These are phyloP conservation scores for Chondrus crispus DNA, from an alignment of 23 red algal genomes.

Conservation along the genomic window DNA sequence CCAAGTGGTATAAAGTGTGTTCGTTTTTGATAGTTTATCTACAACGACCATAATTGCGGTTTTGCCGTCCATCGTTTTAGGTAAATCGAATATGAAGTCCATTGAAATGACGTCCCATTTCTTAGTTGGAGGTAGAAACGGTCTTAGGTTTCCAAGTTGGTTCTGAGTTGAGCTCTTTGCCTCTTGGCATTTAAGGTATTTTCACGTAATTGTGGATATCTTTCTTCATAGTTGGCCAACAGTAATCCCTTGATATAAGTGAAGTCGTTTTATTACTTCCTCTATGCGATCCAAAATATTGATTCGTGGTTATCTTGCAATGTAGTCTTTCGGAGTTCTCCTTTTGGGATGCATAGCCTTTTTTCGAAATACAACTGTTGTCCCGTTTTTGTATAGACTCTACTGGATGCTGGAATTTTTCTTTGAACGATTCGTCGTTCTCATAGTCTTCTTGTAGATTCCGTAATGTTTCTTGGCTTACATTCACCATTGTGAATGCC, in stretches of 20 bases:
- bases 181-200: not conserved
- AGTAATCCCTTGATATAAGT: not conserved
- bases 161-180: constrained; percentile 18
- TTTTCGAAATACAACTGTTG: not conserved
- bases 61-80: too few relatives aligned
- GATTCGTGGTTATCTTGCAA: not conserved
- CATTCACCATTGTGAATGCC: not conserved
- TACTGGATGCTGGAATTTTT: not conserved
- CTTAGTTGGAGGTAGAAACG: not conserved
- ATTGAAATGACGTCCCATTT: constrained; percentile 23
- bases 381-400: not conserved
- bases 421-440: not conserved
- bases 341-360: not conserved
- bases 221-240: constrained; percentile 11
- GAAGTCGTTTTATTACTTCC: not conserved
- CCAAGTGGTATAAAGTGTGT: not conserved
- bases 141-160: not conserved
- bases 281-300: not conserved
- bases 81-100: too few relatives aligned
- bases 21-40: not conserved
- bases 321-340: not conserved
- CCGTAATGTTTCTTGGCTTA: not conserved
- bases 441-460: not conserved
- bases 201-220: not conserved
- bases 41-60: not conserved